A percentile compares a stretch with the other conserved stretches of the same genome.
Conservation (phyloP, 2,329 filamentous ascomycete species). For the Ophiocordyceps sinensis region DNA sequence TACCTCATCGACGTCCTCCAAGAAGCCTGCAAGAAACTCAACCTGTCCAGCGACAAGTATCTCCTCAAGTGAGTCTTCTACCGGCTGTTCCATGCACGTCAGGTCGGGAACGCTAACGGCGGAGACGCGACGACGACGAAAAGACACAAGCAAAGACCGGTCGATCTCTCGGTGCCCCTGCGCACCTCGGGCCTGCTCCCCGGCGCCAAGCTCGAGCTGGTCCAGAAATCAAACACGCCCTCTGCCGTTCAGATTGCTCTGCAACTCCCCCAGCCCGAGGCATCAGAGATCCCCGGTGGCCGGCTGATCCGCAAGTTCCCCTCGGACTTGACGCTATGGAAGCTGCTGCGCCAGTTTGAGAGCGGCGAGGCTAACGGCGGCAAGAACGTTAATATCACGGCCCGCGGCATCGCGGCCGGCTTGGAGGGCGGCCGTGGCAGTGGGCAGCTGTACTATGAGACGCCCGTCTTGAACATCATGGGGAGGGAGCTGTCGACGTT, state of each 20-base stretch:
- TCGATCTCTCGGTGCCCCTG: conserved; percentile 76
- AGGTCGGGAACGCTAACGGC: not conserved
- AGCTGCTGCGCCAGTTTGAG: conserved; percentile 81
- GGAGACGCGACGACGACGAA: not conserved
- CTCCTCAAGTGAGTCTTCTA: conserved; percentile 53
- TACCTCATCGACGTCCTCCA: conserved; percentile 74
- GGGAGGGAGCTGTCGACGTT: conserved; percentile 66
- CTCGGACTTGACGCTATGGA: conserved; percentile 79
- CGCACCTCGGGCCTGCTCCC: conserved; percentile 68
- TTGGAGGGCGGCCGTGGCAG: conserved; percentile 29
- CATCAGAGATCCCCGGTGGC: conserved; percentile 43
- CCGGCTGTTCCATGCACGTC: not conserved
- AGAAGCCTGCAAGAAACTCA: conserved; percentile 76
- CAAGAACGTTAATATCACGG: conserved; percentile 65
- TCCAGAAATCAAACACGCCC: conserved; percentile 73
- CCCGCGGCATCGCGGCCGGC: conserved; percentile 56
- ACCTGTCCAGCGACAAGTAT: conserved; percentile 57
- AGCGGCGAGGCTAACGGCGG: conserved; percentile 49
- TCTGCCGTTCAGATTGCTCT: conserved; percentile 80
- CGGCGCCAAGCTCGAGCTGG: conserved; percentile 85
- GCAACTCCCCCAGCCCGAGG: conserved; percentile 63
- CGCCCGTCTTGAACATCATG: conserved; percentile 72
- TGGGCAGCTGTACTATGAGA: conserved; percentile 78
- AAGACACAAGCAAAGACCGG: conserved; percentile 67
- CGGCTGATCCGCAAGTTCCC: conserved; percentile 75